Conservation (phyloP, 78 protist genomes). For the Chrysochromulina tobinii region DNA sequence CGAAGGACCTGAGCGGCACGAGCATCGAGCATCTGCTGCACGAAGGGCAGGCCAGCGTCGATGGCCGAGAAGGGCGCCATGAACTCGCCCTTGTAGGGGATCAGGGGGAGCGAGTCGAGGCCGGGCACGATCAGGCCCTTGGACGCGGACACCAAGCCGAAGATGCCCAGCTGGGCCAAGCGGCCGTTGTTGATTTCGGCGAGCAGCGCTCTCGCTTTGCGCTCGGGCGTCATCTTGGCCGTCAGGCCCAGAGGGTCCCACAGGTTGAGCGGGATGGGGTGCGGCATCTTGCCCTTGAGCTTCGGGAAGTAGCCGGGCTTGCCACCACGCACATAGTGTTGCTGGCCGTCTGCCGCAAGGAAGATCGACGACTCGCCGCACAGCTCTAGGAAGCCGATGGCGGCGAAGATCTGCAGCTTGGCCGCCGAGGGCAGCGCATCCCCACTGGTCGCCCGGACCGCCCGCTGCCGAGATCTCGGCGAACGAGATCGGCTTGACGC, state of each 20-base stretch:
- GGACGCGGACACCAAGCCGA: background rate
- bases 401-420: background rate
- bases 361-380: background rate
- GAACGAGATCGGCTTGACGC: too few relatives aligned
- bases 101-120: background rate
- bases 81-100: background rate
- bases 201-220: background rate
- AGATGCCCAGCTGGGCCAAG: background rate
- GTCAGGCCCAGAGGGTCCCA: background rate
- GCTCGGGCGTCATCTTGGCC: background rate
- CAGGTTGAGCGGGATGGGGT: background rate
- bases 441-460: too few relatives aligned
- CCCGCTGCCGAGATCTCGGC: too few relatives aligned
- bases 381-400: background rate
- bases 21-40: too few relatives aligned
- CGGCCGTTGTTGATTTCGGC: background rate
- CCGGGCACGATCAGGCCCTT: background rate
- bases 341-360: too few relatives aligned
- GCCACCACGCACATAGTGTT: too few relatives aligned
- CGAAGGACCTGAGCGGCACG: too few relatives aligned
- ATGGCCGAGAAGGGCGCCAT: background rate
- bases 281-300: background rate
- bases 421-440: background rate
- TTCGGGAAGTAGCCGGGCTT: background rate
- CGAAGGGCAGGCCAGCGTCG: background rate